Percentiles rank a stretch among this genome's conserved stretches.
Conservation (phyloP, 345 rosid genomes). For the Gossypium ekmanianum region DNA sequence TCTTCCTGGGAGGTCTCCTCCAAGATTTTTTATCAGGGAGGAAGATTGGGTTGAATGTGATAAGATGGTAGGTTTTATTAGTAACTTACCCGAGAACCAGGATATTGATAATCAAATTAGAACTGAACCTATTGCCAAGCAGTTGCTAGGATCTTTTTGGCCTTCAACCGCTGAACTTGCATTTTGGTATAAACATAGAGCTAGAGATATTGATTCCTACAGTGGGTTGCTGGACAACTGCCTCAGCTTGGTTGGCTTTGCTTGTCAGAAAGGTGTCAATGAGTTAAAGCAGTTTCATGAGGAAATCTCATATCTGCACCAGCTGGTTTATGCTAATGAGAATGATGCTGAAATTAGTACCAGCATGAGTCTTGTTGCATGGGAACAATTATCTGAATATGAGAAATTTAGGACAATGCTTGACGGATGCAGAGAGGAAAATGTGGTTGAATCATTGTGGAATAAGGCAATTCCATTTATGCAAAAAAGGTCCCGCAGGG, state of each 20-base stretch:
- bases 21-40: slow-evolving; percentile 66
- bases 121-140: slow-evolving; percentile 76
- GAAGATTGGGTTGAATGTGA: slow-evolving; percentile 99
- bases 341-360: slow-evolving; percentile 42
- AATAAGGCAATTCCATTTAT: slow-evolving; percentile 76
- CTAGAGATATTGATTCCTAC: slow-evolving; percentile 75
- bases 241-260: slow-evolving; percentile 67
- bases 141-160: slow-evolving; percentile 58
- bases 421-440: slow-evolving; percentile 59
- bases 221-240: slow-evolving; percentile 92
- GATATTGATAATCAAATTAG: slow-evolving; percentile 45
- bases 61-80: slow-evolving; percentile 58
- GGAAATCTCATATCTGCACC: slow-evolving; percentile 68
- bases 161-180: slow-evolving; percentile 65
- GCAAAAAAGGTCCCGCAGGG: slow-evolving; percentile 38
- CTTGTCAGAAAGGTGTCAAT: slow-evolving; percentile 64
- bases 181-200: slow-evolving; percentile 80
- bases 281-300: slow-evolving; percentile 70
- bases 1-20: slow-evolving; percentile 86
- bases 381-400: slow-evolving; percentile 82
- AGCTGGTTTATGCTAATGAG: slow-evolving; percentile 65
- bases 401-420: slow-evolving; percentile 81
- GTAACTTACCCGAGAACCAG: slow-evolving; percentile 46
- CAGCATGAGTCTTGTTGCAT: slow-evolving; percentile 60
- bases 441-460: slow-evolving; percentile 50